Conservation (phyloP, 192 early-diverging fungal genomes). For the Coemansia sp. region DNA sequence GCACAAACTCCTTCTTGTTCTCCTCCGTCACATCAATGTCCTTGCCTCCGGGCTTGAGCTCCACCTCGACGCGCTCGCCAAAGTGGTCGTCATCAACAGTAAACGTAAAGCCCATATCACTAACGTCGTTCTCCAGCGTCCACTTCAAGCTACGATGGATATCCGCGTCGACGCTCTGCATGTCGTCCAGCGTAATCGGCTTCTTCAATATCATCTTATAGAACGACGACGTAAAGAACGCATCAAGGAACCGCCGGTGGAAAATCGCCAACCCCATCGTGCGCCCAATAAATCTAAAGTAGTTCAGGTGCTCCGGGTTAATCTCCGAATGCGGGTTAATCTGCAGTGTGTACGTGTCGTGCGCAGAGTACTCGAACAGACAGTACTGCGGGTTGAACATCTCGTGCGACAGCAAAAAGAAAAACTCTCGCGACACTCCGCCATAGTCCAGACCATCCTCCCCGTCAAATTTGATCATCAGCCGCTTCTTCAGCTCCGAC, state of each 20-base stretch:
- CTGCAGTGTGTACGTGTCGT: constrained; percentile 97
- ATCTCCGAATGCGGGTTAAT: constrained; percentile 94
- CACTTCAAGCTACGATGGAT: constrained; percentile 88
- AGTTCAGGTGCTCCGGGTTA: constrained; percentile 97
- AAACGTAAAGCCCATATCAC: constrained; percentile 83
- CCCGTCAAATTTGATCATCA: constrained; percentile 99
- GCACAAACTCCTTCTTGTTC: constrained; percentile 95
- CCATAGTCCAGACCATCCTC: constrained; percentile 99
- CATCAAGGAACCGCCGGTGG: constrained; percentile 95
- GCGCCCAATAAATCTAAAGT: constrained; percentile 98
- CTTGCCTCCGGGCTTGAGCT: constrained; percentile 84
- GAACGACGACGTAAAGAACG: constrained; percentile 93
- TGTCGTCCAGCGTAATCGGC: constrained; percentile 82
- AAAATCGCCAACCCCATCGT: constrained; percentile 94
- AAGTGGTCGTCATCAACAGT: constrained; percentile 94
- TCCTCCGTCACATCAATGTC: constrained; percentile 93
- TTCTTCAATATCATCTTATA: constrained; percentile 96
- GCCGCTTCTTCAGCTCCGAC: constrained; percentile 88
- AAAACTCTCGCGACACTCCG: constrained; percentile 95
- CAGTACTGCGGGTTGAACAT: constrained; percentile 99
- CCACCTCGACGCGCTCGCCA: constrained; percentile 83
- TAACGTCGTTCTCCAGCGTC: constrained; percentile 92
- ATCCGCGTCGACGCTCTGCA: constrained; percentile 94
- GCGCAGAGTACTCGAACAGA: constrained; percentile 96
- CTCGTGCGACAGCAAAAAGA: constrained; percentile 96